Evolutionary conservation across 2,329 filamentous ascomycete species (phyloP), one percentile per base, ranked within the genome.

Genomic region (Diaporthe batatas): DNA sequence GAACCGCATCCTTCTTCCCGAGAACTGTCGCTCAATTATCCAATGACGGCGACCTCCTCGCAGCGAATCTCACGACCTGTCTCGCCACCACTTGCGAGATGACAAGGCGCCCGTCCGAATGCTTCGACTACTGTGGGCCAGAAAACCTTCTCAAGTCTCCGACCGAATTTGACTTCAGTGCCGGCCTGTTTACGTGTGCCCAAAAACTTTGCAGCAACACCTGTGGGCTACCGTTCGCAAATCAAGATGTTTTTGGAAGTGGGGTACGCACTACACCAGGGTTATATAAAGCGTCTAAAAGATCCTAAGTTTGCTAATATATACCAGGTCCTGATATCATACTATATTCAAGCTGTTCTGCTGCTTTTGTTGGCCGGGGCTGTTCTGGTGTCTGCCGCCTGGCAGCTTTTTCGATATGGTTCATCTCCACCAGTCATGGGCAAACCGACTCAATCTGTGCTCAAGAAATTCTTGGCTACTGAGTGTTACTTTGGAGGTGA

Each of bases 331-430:
- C 51, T 54, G 0, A 54, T 54, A 29, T 54, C 51, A 29, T 54
- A 54, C 25, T 54, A 54, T 3, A 18, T 54, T 8, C 51, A 54
- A 54, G 51, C 51, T 6, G 12, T 8, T 6, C 14, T 53, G 5
- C 5, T 53, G 1, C 14, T 53, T 0, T 12, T 16, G 23, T 29
- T 54, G 51, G 51, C 51, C 0, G 51, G 16, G 16, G 51, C 51
- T 54, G 23, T 54, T 54, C 3, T 25, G 18, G 51, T 23, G 25
- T 54, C 51, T 2, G 51, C 51, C 23, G 51, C 23, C 23, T 29
- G 23, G 51, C 51, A 29, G 51, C n/a, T 53, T 53, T 53, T 53
- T 53, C 49, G 49, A 54, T n/a, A 29, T 54, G 51, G 25, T 14
- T 11, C 23, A 2, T 54, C 51, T 16, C 49, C 49, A 29, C 29